phyloP scores from a whole-genome alignment of 305 asterid genomes.

The Fraxinus xanthoxyloides region DNA sequence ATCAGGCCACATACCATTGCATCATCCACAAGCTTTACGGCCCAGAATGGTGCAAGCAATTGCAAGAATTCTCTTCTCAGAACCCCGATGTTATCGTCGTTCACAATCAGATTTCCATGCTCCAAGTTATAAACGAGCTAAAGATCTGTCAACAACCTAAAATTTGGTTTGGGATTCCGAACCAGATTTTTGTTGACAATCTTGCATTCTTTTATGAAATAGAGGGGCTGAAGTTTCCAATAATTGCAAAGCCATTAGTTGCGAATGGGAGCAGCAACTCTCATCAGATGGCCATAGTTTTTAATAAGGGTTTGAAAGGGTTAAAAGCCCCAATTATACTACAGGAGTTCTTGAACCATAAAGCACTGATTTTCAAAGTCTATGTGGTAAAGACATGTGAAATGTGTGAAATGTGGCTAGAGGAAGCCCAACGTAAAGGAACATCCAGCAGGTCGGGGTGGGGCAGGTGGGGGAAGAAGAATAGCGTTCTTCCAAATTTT shows the following conservation, averaged over 20 bases:
- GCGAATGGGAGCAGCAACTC: slow-evolving; percentile 65
- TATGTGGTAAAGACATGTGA: no score
- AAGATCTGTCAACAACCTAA: background rate
- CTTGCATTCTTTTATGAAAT: slow-evolving; percentile 16
- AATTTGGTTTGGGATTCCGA: slow-evolving; percentile 29
- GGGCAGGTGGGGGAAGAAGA: no score
- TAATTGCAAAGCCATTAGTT: slow-evolving; percentile 67
- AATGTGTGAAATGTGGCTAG: no score
- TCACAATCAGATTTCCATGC: slow-evolving; percentile 72
- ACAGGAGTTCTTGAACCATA: slow-evolving; percentile 94
- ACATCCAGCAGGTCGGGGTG: no score
- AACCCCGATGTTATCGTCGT: slow-evolving; percentile 49
- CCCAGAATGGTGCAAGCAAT: slow-evolving; percentile 55
- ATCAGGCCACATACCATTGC: slow-evolving; percentile 67
- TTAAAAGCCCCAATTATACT: slow-evolving; percentile 54
- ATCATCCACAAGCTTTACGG: slow-evolving; percentile 63
- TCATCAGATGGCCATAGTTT: slow-evolving; percentile 67
- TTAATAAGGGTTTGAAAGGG: slow-evolving; percentile 46
- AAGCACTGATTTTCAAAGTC: slow-evolving; percentile 84
- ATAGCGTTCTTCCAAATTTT: no score
- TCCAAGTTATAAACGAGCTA: slow-evolving; percentile 49
- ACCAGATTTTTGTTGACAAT: slow-evolving; percentile 45
- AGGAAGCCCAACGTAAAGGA: no score
- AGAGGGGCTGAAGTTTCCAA: slow-evolving; percentile 49
- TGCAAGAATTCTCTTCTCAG: slow-evolving; percentile 29